Conservation (phyloP, 345 rosid species). For the Alliaria petiolata region DNA sequence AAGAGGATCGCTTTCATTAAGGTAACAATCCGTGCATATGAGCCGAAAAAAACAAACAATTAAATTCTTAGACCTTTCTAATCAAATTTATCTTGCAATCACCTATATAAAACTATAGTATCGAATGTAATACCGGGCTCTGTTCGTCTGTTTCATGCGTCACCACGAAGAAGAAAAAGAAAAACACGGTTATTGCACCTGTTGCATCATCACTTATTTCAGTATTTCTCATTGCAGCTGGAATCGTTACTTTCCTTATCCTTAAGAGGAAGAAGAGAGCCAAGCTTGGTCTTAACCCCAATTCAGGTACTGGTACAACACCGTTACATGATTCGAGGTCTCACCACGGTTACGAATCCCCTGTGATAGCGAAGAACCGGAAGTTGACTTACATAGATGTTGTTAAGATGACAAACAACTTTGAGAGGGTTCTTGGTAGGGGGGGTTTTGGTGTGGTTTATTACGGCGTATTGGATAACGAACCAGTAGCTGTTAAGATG, state of each 20-base stretch:
- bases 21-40: conserved; percentile 23
- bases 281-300: conserved; percentile 9
- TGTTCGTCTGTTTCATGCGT: conserved; percentile 33
- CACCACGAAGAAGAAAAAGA: conserved; percentile 29
- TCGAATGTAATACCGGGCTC: conserved; percentile 41
- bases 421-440: conserved; percentile 37
- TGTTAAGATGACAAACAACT: conserved; percentile 41
- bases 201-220: conserved; percentile 21
- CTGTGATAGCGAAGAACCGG: conserved; percentile 22
- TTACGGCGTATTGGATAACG: conserved; percentile 28
- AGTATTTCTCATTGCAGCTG: conserved; percentile 22
- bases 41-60: not conserved
- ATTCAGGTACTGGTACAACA: conserved; percentile 31
- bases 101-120: conserved; percentile 24
- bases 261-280: conserved; percentile 25
- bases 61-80: not conserved
- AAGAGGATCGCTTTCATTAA: conserved; percentile 31
- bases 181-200: conserved; percentile 13
- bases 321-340: conserved; percentile 29
- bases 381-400: conserved; percentile 36
- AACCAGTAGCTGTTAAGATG: conserved; percentile 43
- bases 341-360: conserved; percentile 21
- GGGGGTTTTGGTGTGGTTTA: conserved; percentile 54
- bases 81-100: not conserved
- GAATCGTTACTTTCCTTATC: conserved; percentile 2